Percentiles rank a stretch among this genome's conserved stretches.
phyloP scores from a whole-genome alignment of 208 protist species.

The Crithidia expoeki region DNA sequence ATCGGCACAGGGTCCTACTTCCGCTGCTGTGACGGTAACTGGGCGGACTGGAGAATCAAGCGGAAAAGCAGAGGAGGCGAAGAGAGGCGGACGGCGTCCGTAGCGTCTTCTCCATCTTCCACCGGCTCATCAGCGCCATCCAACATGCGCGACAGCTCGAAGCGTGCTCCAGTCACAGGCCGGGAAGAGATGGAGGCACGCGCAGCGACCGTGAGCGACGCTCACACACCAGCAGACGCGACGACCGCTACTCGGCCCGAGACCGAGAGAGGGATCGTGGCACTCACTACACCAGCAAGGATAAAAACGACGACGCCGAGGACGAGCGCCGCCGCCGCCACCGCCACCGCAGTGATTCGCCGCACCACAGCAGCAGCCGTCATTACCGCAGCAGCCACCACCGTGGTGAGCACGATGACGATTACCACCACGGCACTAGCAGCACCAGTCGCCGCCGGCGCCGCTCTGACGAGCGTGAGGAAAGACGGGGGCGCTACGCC shows the following conservation, averaged over 20 bases:
- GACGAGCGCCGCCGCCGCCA: conserved; percentile 21
- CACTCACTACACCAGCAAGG: neutral
- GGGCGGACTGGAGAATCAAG: neutral
- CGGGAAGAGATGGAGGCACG: neutral
- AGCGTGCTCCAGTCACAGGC: neutral
- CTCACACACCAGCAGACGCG: conserved; percentile 8
- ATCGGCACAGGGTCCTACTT: neutral
- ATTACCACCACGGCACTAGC: conserved; percentile 7
- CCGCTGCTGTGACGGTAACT: neutral
- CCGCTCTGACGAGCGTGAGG: conserved; percentile 22
- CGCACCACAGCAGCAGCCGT: neutral
- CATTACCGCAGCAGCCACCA: conserved; percentile 7
- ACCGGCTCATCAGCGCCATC: conserved; percentile 22
- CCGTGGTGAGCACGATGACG: conserved; percentile 7
- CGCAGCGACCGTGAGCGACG: conserved; percentile 22
- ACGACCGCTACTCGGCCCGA: neutral
- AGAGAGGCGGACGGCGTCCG: neutral
- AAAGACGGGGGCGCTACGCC: conserved; percentile 3
- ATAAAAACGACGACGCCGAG: conserved; percentile 25
- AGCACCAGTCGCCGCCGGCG: conserved; percentile 18
- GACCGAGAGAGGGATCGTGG: conserved; percentile 3
- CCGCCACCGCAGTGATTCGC: conserved; percentile 22
- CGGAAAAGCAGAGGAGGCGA: neutral
- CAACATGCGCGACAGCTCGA: conserved; percentile 7
- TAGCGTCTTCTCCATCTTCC: conserved; percentile 6